Evolutionary conservation across 2,329 filamentous ascomycete genomes (phyloP).

Genomic region (Aspergillus sp.): DNA sequence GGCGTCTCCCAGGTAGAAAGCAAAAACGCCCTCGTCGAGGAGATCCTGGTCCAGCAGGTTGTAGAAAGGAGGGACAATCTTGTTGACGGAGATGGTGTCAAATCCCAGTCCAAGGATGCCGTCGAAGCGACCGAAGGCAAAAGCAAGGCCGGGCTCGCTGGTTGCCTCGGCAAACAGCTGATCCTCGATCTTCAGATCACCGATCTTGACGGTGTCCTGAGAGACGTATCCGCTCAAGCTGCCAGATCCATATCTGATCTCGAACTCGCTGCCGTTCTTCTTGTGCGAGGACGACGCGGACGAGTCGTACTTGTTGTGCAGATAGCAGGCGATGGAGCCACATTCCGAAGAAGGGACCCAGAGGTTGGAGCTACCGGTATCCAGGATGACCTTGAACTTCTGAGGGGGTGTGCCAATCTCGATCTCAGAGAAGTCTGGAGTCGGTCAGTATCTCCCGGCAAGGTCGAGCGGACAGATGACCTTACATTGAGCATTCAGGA

Average conservation of each 20-base stretch:
- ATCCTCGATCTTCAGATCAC: slow-evolving; percentile 81
- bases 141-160: slow-evolving; percentile 90
- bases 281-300: slow-evolving; percentile 85
- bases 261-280: slow-evolving; percentile 88
- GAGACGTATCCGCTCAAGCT: slow-evolving; percentile 93
- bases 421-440: slow-evolving; percentile 92
- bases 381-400: slow-evolving; percentile 96
- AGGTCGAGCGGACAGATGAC: slow-evolving; percentile 16
- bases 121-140: slow-evolving; percentile 96
- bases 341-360: slow-evolving; percentile 94
- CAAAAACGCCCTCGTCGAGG: slow-evolving; percentile 88
- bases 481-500: slow-evolving; percentile 97
- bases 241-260: slow-evolving; percentile 94
- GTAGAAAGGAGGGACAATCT: slow-evolving; percentile 94
- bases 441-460: background rate
- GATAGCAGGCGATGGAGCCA: slow-evolving; percentile 94
- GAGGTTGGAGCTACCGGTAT: slow-evolving; percentile 97
- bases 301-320: slow-evolving; percentile 96
- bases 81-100: slow-evolving; percentile 95
- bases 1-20: slow-evolving; percentile 87
- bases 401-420: slow-evolving; percentile 88
- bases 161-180: slow-evolving; percentile 98
- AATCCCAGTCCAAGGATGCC: slow-evolving; percentile 94
- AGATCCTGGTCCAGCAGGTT: slow-evolving; percentile 88
- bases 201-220: slow-evolving; percentile 80